These are phyloP conservation scores for Scutellaria barbata DNA, from an alignment of 257 asterid species.

Conservation along the genomic window DNA sequence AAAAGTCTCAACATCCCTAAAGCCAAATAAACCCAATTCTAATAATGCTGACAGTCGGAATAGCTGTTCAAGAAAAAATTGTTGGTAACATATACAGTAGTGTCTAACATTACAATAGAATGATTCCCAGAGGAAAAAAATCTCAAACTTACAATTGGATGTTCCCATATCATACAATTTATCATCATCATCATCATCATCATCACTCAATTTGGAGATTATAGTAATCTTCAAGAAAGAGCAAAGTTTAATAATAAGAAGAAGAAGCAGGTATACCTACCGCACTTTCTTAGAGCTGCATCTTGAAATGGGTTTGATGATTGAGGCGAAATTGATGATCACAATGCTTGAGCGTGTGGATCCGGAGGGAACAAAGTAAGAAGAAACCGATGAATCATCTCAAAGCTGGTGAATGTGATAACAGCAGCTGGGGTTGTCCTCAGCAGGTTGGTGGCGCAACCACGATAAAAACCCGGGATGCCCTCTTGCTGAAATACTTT, in stretches of 20 bases:
- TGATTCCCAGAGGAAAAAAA: not conserved
- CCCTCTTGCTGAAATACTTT: constrained; percentile 83
- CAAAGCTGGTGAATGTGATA: constrained; percentile 95
- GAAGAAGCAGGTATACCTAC: not conserved
- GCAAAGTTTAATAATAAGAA: not conserved
- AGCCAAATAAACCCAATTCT: too few species aligned
- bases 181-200: constrained; percentile 49
- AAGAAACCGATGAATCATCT: constrained; percentile 95
- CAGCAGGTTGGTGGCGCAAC: constrained; percentile 89
- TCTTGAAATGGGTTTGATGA: not conserved
- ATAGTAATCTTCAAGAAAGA: not conserved
- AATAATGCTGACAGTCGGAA: not conserved
- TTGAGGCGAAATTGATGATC: constrained; percentile 33
- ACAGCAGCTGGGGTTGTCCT: constrained; percentile 98
- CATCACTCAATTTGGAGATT: not conserved
- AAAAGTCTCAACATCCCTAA: too few species aligned
- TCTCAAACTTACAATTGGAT: constrained; percentile 25
- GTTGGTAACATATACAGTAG: not conserved
- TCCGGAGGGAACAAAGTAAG: constrained; percentile 69
- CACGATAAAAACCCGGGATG: constrained; percentile 83
- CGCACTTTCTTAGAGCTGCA: not conserved
- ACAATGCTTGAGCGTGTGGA: constrained; percentile 64
- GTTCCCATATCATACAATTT: constrained; percentile 25
- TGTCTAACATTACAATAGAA: too few species aligned
- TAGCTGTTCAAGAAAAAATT: not conserved